These are phyloP conservation scores for Ustilago cynodontis DNA, from an alignment of 1,284 basidiomycete species.

Conservation along the genomic window DNA sequence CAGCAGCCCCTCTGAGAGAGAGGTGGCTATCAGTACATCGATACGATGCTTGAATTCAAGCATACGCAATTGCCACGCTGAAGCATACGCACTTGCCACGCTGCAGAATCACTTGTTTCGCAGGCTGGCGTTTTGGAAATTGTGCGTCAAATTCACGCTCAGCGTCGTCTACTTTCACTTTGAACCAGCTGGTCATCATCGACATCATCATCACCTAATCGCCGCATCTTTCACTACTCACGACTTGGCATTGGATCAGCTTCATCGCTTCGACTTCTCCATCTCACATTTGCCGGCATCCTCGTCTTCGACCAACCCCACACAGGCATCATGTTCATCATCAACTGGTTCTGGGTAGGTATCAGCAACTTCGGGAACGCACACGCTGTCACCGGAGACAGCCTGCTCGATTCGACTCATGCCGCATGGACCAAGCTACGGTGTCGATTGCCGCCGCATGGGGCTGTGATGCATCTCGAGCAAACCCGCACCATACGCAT, in stretches of 20 bases:
- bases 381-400: not conserved
- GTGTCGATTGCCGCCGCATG: too few relatives aligned
- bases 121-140: not conserved
- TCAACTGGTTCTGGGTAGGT: conserved; percentile 70
- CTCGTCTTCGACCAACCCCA: not conserved
- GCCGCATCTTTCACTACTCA: not conserved
- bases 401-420: not conserved
- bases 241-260: not conserved
- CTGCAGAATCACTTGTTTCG: conserved; percentile 6
- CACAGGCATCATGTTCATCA: conserved; percentile 64
- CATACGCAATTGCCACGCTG: conserved; percentile 6
- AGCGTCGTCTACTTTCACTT: conserved; percentile 25
- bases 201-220: conserved; percentile 7
- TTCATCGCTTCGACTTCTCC: not conserved
- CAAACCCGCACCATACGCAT: not conserved
- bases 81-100: conserved; percentile 21
- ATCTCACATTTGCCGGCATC: not conserved
- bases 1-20: not conserved
- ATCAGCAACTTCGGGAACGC: not conserved
- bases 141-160: conserved; percentile 32
- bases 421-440: too few relatives aligned
- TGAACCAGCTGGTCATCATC: conserved; percentile 10
- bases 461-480: too few relatives aligned
- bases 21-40: too few relatives aligned
- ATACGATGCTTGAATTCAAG: too few relatives aligned